Conservation (phyloP, 2,329 filamentous ascomycete genomes). For the Alternaria sp. region DNA sequence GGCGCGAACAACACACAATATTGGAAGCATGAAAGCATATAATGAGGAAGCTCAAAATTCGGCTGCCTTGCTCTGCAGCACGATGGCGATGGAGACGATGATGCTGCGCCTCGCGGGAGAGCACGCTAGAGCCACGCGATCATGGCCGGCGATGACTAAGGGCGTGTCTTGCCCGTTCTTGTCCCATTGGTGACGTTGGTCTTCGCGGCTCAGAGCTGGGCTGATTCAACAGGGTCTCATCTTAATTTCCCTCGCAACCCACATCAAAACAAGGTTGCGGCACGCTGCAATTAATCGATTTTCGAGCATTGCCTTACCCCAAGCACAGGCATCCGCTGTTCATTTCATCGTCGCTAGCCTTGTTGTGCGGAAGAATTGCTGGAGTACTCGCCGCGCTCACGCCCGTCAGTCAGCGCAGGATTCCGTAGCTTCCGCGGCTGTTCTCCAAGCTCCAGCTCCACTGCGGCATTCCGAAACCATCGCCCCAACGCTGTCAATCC, state of each 20-base stretch:
- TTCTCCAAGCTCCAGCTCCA: conserved; percentile 31
- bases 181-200: conserved; percentile 21
- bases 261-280: conserved; percentile 27
- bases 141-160: conserved; percentile 7
- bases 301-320: neutral
- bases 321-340: neutral
- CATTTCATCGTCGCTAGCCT: conserved; percentile 14
- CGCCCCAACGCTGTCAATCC: conserved; percentile 14
- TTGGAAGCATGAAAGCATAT: neutral
- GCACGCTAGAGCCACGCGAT: conserved; percentile 3
- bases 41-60: neutral
- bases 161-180: neutral
- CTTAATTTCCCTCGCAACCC: conserved; percentile 23
- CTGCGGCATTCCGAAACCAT: conserved; percentile 31
- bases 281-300: conserved; percentile 14
- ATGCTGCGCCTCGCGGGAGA: conserved; percentile 6
- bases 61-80: neutral
- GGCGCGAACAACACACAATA: neutral
- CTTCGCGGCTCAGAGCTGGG: conserved; percentile 20
- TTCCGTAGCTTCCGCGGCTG: conserved; percentile 42
- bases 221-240: conserved; percentile 16
- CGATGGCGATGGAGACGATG: neutral
- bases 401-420: conserved; percentile 22
- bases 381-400: neutral
- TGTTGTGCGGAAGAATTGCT: conserved; percentile 9